These are phyloP conservation scores for Acer campestre DNA, from an alignment of 345 rosid species.

Conservation along the genomic window DNA sequence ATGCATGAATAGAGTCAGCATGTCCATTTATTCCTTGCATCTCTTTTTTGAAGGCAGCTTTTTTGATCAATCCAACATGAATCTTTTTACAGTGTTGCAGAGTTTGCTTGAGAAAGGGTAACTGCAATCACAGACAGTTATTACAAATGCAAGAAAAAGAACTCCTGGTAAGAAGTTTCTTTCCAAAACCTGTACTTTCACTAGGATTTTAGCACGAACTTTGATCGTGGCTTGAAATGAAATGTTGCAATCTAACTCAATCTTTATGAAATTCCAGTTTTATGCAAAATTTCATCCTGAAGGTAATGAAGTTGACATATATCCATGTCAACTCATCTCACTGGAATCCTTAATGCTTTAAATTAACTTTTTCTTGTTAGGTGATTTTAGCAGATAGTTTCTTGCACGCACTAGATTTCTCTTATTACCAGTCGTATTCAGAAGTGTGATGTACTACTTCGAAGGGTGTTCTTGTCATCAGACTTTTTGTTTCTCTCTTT, in stretches of 20 bases:
- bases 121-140: slow-evolving; percentile 45
- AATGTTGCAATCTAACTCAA: neutral
- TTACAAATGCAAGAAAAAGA: slow-evolving; percentile 74
- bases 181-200: neutral
- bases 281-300: neutral
- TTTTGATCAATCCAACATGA: neutral
- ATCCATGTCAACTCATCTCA: neutral
- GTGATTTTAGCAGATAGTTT: neutral
- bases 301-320: neutral
- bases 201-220: neutral
- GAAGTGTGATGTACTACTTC: neutral
- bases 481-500: neutral
- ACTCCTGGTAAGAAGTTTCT: slow-evolving; percentile 53
- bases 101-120: slow-evolving; percentile 43
- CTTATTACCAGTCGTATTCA: neutral
- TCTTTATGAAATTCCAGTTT: neutral
- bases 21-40: neutral
- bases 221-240: neutral
- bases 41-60: neutral
- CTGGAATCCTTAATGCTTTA: neutral
- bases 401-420: neutral
- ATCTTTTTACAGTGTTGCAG: slow-evolving; percentile 52
- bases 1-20: neutral
- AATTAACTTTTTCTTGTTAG: neutral
- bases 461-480: neutral